These are phyloP conservation scores for Scytalidium sp. DNA, from an alignment of 2,329 filamentous ascomycete species.

Conservation along the genomic window DNA sequence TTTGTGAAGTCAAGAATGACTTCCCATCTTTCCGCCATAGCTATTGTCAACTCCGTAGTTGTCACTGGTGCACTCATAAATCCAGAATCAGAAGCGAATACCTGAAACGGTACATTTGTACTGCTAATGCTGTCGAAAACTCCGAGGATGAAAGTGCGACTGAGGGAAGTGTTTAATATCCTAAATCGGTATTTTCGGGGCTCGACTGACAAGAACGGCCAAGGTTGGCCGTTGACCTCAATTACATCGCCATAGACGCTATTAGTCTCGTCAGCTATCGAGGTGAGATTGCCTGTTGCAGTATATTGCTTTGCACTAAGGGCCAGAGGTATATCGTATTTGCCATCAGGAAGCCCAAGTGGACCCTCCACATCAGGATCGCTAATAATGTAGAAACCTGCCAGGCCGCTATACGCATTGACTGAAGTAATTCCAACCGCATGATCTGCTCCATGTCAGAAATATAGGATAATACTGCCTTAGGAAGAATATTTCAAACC, in stretches of 20 bases:
- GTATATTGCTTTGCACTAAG: slow-evolving; percentile 50
- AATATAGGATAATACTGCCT: too few relatives aligned
- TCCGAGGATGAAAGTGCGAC: slow-evolving; percentile 45
- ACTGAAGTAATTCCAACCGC: slow-evolving; percentile 40
- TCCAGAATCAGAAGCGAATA: slow-evolving; percentile 53
- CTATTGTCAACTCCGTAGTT: slow-evolving; percentile 39
- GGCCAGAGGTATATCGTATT: slow-evolving; percentile 52
- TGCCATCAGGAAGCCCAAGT: slow-evolving; percentile 45
- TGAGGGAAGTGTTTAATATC: slow-evolving; percentile 48
- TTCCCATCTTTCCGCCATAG: slow-evolving; percentile 57
- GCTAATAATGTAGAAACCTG: slow-evolving; percentile 52
- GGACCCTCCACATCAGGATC: slow-evolving; percentile 44
- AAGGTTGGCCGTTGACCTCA: slow-evolving; percentile 56
- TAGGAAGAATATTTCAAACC: background rate
- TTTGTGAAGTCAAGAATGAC: slow-evolving; percentile 52
- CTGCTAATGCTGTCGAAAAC: slow-evolving; percentile 28
- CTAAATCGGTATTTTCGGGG: slow-evolving; percentile 59
- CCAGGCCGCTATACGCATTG: slow-evolving; percentile 55
- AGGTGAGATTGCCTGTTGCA: slow-evolving; percentile 45
- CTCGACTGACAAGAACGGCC: slow-evolving; percentile 57
- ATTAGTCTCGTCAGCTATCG: slow-evolving; percentile 38
- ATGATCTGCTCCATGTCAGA: slow-evolving; percentile 16
- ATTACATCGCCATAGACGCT: slow-evolving; percentile 56
- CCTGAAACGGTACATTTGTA: slow-evolving; percentile 42
- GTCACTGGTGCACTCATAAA: slow-evolving; percentile 43